phyloP scores from a whole-genome alignment of 2,329 filamentous ascomycete species.

The Colletotrichum sp. region DNA sequence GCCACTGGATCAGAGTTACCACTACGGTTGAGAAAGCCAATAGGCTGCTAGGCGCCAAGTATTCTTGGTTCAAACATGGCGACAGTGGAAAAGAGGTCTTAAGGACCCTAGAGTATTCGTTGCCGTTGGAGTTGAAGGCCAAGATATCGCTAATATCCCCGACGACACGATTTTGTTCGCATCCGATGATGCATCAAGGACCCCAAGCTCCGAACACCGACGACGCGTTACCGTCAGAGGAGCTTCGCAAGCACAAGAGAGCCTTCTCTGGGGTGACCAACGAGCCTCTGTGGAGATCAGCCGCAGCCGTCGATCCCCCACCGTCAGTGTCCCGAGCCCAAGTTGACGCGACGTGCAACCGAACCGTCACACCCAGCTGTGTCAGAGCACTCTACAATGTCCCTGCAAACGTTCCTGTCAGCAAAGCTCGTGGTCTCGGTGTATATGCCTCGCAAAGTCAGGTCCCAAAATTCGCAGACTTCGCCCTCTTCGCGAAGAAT shows the following conservation, averaged over 20 bases:
- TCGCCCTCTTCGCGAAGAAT: constrained; percentile 57
- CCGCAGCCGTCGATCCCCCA: not conserved
- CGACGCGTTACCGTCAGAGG: not conserved
- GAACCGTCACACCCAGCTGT: constrained; percentile 46
- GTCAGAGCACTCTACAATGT: constrained; percentile 50
- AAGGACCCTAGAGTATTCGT: constrained; percentile 35
- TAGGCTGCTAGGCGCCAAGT: constrained; percentile 51
- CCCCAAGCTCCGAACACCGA: not conserved
- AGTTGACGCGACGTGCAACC: constrained; percentile 35
- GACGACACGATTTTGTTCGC: constrained; percentile 36
- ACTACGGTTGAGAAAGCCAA: constrained; percentile 45
- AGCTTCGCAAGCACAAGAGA: not conserved
- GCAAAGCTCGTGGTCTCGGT: constrained; percentile 29
- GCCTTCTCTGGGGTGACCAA: not conserved
- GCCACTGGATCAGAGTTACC: constrained; percentile 45
- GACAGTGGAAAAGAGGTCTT: constrained; percentile 44
- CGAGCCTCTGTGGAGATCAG: not conserved
- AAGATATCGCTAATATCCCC: constrained; percentile 53
- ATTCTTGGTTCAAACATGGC: not conserved
- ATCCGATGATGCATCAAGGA: constrained; percentile 30
- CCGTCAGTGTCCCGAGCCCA: not conserved
- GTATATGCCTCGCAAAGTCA: constrained; percentile 44
- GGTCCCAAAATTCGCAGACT: constrained; percentile 58
- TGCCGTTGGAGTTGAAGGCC: not conserved
- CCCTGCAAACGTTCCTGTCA: constrained; percentile 34